phyloP scores from a whole-genome alignment of 257 asterid genomes.

The Solanum okadae region DNA sequence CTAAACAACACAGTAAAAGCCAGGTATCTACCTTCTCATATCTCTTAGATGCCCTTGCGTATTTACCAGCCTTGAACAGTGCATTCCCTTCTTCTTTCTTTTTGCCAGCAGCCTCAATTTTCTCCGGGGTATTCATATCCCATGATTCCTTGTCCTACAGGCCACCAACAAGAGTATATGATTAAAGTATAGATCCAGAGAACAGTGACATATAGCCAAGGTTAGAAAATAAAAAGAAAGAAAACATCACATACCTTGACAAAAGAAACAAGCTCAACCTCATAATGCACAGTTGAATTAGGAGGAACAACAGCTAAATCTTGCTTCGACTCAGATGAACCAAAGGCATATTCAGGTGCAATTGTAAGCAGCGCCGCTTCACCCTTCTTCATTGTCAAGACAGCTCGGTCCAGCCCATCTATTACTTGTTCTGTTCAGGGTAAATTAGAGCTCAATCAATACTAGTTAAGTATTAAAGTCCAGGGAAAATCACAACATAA shows the following conservation, averaged over 20 bases:
- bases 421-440: slow-evolving; percentile 47
- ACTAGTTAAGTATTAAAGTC: neutral
- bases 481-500: neutral
- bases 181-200: neutral
- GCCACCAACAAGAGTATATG: neutral
- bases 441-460: neutral
- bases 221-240: neutral
- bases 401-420: slow-evolving; percentile 63
- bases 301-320: slow-evolving; percentile 57
- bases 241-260: slow-evolving; percentile 32
- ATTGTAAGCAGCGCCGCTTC: slow-evolving; percentile 41
- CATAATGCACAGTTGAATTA: slow-evolving; percentile 51
- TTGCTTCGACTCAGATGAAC: slow-evolving; percentile 39
- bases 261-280: slow-evolving; percentile 54
- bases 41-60: slow-evolving; percentile 52
- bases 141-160: slow-evolving; percentile 67
- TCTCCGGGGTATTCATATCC: slow-evolving; percentile 59
- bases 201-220: neutral
- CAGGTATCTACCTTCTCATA: slow-evolving; percentile 43
- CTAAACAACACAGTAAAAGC: neutral
- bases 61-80: slow-evolving; percentile 53
- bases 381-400: slow-evolving; percentile 53
- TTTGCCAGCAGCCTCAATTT: slow-evolving; percentile 60
- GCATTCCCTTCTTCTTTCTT: slow-evolving; percentile 71
- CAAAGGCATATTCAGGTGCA: slow-evolving; percentile 63